Conservation (phyloP, 805 yeast genomes). For the Candida pini region DNA sequence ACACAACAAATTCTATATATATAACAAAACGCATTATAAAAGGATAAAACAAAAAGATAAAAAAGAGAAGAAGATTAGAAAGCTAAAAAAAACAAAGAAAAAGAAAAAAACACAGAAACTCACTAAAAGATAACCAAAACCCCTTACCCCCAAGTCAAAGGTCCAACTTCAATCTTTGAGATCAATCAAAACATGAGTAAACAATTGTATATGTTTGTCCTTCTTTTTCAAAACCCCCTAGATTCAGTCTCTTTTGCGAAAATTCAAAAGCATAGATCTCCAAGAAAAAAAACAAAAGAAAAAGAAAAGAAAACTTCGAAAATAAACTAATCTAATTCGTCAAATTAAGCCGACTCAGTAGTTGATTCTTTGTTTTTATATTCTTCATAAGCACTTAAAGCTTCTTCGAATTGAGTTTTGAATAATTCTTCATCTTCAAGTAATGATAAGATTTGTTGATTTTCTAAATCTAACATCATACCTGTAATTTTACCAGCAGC, state of each 20-base stretch:
- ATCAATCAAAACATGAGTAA: no score
- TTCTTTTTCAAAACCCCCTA: no score
- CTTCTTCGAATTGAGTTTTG: slow-evolving; percentile 89
- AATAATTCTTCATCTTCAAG: slow-evolving; percentile 87
- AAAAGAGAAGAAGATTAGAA: slow-evolving; percentile 4
- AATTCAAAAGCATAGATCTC: no score
- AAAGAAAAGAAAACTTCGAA: neutral
- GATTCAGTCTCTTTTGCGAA: no score
- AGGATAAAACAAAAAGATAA: slow-evolving; percentile 3
- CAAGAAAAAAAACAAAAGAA: slow-evolving; percentile 4
- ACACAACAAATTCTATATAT: no score
- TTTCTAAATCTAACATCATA: slow-evolving; percentile 95
- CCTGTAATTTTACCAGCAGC: slow-evolving; percentile 99
- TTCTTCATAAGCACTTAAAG: slow-evolving; percentile 88
- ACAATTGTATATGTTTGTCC: no score
- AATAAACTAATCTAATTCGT: slow-evolving; percentile 4
- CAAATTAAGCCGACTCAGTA: slow-evolving; percentile 14
- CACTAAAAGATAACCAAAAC: no score
- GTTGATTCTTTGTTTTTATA: slow-evolving; percentile 57
- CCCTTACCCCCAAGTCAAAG: no score
- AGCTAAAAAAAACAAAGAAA: slow-evolving; percentile 1
- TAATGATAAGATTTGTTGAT: slow-evolving; percentile 80
- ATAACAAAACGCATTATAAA: neutral
- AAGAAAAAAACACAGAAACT: neutral
- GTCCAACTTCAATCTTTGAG: no score